These are phyloP conservation scores for Pyrenochaeta sp. DNA, from an alignment of 2,329 filamentous ascomycete species.

Conservation along the genomic window DNA sequence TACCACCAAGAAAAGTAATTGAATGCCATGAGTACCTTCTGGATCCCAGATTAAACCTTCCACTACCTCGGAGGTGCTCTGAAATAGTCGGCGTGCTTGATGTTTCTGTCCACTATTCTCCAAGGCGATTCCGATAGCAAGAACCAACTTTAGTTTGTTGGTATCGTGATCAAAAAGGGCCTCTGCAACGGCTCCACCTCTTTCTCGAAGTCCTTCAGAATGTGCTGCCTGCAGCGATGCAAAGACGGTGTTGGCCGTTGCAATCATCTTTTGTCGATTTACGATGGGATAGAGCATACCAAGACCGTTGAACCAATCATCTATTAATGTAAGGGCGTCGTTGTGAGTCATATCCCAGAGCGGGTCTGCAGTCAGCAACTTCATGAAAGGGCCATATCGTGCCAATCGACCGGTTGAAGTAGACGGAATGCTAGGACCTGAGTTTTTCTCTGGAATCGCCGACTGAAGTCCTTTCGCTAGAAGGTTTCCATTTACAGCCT, in stretches of 20 bases:
- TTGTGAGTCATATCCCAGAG: constrained; percentile 16
- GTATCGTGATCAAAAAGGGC: constrained; percentile 16
- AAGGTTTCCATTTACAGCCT: constrained; percentile 17
- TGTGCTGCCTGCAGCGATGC: constrained; percentile 7
- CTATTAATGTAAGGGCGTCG: constrained; percentile 7
- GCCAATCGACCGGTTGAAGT: constrained; percentile 11
- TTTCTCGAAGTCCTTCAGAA: constrained; percentile 9
- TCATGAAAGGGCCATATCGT: constrained; percentile 17
- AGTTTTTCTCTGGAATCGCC: constrained; percentile 11
- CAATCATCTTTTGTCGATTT: constrained; percentile 4
- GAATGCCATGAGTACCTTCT: constrained; percentile 16
- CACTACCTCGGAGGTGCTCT: constrained; percentile 15
- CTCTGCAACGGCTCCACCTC: constrained; percentile 12
- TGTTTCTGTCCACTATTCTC: constrained; percentile 12
- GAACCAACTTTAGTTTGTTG: constrained; percentile 16
- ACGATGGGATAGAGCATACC: constrained; percentile 13
- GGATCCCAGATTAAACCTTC: constrained; percentile 18
- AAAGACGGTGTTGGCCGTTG: constrained; percentile 10
- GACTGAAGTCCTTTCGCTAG: constrained; percentile 17
- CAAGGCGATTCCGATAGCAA: constrained; percentile 15
- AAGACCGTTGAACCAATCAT: constrained; percentile 16
- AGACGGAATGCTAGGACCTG: constrained; percentile 2
- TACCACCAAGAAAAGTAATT: constrained; percentile 14
- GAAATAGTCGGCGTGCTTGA: constrained; percentile 13
- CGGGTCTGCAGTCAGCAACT: constrained; percentile 14